A percentile compares a stretch with the other conserved stretches of the same genome.
Evolutionary conservation across 208 protist species (phyloP).

Genomic region (Trypanosoma lewisi): DNA sequence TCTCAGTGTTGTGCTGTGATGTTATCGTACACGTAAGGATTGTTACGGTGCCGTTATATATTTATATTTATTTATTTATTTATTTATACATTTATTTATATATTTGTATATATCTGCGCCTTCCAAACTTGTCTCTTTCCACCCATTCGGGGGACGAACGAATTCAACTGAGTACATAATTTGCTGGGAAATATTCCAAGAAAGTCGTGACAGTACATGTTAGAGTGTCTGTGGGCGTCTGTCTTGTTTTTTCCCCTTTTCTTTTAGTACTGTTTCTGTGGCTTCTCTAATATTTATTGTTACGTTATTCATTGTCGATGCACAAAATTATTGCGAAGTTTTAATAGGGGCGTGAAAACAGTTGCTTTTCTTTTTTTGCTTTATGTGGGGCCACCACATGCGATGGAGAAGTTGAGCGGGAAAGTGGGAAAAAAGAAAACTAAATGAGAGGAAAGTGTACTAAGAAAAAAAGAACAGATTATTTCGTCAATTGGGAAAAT

Average conservation of each 20-base stretch:
- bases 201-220: not conserved
- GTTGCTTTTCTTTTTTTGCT: no score
- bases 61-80: no score
- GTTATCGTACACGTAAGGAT: conserved; percentile 14
- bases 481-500: no score
- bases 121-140: conserved; percentile 1
- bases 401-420: not conserved
- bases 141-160: conserved; percentile 12
- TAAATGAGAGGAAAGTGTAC: not conserved
- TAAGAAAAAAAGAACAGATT: no score
- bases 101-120: no score
- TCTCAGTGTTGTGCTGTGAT: conserved; percentile 10
- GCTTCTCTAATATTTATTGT: conserved; percentile 13
- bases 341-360: conserved; percentile 12
- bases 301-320: conserved; percentile 2
- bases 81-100: no score
- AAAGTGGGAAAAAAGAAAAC: not conserved
- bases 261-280: not conserved
- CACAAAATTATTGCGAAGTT: conserved; percentile 1
- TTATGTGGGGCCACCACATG: conserved; percentile 6
- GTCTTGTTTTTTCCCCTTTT: not conserved
- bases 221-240: not conserved
- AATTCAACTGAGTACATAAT: conserved; percentile 5
- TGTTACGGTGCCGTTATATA: conserved; percentile 2
- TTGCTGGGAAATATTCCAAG: conserved; percentile 8